Base-by-base conservation (phyloP, 345 rosid genomes). In the Rhodamnia argentea region DNA sequence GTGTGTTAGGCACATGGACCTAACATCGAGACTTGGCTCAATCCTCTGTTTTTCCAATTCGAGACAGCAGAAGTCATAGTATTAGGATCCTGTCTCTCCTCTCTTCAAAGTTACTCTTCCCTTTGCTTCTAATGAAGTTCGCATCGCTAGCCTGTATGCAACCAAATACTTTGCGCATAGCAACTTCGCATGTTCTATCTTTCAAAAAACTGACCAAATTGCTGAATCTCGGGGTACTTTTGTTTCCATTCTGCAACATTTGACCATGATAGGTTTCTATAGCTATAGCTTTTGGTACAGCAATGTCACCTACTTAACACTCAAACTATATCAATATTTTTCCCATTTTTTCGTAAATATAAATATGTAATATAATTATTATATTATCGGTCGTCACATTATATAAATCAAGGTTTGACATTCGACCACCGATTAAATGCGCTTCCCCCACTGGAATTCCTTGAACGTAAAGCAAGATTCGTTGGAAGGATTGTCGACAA, bases 381-480 rank as follows among this genome's bases (percentile, higher is more conserved):
- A 52, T 56, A 12, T 83, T 13, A 9, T 20, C 70, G 51, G 78
- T 84, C 59, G 6, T 57, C 55, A 60, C 24, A 57, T 83, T 82
- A 91, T 84, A 64, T 83, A 83, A 86, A 40, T 51, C 29, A 53
- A 90, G 90, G 90, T 92, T 92, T 94, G 97, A 93, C 93, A 87
- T 70, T 70, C 81, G 2, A 70, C 47, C 42, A 37, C 81, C 81
- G 47, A 70, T 70, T 70, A 20, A 70, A 37, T 70, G 81, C 81
- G 27, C 55, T 83, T 51, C 52, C 5, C 52, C 23, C 40, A 2
- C 32, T 18, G 29, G 50, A 83, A 86, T 93, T 91, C 75, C 96
- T 94, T 95, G 88, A 94, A 92, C 95, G 93, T 87, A 91, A 94
- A 94, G 96, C 92, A 91, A 94, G 90, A 85, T 90, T 86, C 92